Evolutionary conservation across 495 filamentous ascomycete species (phyloP).

Genomic region (Trichoderma orchidacearum): DNA sequence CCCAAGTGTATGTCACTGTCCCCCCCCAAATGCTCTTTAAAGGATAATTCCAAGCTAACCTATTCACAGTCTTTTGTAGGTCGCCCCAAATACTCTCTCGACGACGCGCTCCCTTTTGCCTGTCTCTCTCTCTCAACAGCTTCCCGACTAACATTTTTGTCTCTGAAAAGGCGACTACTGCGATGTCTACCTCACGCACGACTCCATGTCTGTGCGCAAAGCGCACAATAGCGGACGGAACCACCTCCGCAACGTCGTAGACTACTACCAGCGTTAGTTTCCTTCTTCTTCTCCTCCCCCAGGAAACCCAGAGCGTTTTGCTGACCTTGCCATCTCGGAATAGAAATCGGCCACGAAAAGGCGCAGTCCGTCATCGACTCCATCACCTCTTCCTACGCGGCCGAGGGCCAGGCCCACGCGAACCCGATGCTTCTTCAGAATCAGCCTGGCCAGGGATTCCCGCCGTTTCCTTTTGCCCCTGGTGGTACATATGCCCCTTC

Average conservation of each 20-base stretch:
- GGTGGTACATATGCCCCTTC: conserved; percentile 9
- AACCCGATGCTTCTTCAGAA: conserved; percentile 70
- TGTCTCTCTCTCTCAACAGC: background rate
- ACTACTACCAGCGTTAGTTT: conserved; percentile 86
- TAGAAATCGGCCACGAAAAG: conserved; percentile 97
- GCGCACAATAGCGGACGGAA: conserved; percentile 95
- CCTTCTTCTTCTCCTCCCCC: conserved; percentile 2
- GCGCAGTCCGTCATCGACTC: conserved; percentile 96
- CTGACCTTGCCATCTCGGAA: background rate
- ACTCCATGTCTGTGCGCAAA: conserved; percentile 98
- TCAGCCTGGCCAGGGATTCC: conserved; percentile 28
- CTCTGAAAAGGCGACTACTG: conserved; percentile 59
- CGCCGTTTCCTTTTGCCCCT: conserved; percentile 10
- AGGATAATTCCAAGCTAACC: conserved; percentile 8
- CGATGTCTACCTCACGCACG: conserved; percentile 99
- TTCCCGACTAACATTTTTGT: background rate
- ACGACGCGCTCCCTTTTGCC: background rate
- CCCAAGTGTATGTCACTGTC: conserved; percentile 23
- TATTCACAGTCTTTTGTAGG: conserved; percentile 38
- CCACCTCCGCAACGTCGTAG: conserved; percentile 90
- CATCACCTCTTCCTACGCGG: conserved; percentile 88
- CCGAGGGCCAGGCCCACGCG: conserved; percentile 72
- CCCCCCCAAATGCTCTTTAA: conserved; percentile 3
- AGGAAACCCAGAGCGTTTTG: background rate
- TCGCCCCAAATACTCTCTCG: background rate